Evolutionary conservation across 2,329 filamentous ascomycete species (phyloP).

Genomic region (Acrodontium crateriforme): DNA sequence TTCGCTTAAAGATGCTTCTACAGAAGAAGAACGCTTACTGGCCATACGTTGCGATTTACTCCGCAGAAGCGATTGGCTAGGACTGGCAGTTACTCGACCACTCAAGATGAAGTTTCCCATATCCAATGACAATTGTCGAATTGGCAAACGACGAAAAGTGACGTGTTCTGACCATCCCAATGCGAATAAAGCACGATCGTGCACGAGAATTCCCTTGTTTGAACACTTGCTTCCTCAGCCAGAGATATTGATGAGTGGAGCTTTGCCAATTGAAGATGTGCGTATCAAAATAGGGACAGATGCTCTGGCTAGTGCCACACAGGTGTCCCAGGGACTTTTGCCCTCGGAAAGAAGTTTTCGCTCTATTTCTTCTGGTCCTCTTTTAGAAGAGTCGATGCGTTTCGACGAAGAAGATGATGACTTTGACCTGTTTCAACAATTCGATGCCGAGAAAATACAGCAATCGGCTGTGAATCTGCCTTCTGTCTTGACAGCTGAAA

Average conservation of each 20-base stretch:
- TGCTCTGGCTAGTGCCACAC: conserved; percentile 17
- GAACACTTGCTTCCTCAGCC: conserved; percentile 5
- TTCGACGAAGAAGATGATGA: too few relatives aligned
- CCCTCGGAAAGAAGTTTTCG: too few relatives aligned
- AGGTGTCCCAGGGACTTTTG: too few relatives aligned
- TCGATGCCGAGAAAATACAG: too few relatives aligned
- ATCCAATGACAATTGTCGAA: conserved; percentile 8
- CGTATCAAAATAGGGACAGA: conserved; percentile 19
- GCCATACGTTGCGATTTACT: conserved; percentile 14
- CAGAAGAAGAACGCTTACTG: conserved; percentile 8
- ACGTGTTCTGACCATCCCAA: conserved; percentile 3
- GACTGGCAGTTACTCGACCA: conserved; percentile 14
- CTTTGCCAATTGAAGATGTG: conserved; percentile 10
- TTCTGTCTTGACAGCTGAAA: too few relatives aligned
- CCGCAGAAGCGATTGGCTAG: conserved; percentile 19
- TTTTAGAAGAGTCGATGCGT: too few relatives aligned
- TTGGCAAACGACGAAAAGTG: conserved; percentile 19
- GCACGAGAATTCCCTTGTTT: conserved; percentile 9
- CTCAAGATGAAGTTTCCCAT: conserved; percentile 13
- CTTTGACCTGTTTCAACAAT: too few relatives aligned
- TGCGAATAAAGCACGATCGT: conserved; percentile 5
- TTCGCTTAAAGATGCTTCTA: too few relatives aligned
- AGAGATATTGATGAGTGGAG: conserved; percentile 14
- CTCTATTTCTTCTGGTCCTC: too few relatives aligned
- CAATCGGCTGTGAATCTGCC: too few relatives aligned